Evolutionary conservation across 2,329 filamentous ascomycete genomes (phyloP).

Genomic region (Colletotrichum siamense): DNA sequence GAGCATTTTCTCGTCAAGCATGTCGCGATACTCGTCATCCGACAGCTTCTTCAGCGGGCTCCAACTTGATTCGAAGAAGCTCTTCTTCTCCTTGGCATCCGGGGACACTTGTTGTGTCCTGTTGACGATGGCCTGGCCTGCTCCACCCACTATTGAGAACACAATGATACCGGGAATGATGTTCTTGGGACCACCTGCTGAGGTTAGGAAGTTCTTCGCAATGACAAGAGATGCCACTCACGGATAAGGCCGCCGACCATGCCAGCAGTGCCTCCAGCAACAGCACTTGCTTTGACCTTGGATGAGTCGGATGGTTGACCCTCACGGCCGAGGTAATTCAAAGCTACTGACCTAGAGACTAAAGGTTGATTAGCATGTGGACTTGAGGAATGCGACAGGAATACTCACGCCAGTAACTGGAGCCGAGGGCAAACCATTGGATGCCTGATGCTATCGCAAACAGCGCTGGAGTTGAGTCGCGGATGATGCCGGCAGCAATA

Average conservation of each 20-base stretch:
- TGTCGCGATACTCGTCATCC: conserved; percentile 74
- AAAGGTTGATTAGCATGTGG: conserved; percentile 13
- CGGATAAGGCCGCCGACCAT: conserved; percentile 62
- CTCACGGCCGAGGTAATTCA: conserved; percentile 54
- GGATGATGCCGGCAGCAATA: conserved; percentile 74
- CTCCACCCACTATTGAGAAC: conserved; percentile 49
- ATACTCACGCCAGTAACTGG: conserved; percentile 74
- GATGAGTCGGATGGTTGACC: conserved; percentile 62
- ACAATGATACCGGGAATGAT: conserved; percentile 57
- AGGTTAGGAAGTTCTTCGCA: conserved; percentile 8
- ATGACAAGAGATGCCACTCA: conserved; percentile 37
- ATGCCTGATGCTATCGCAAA: conserved; percentile 76
- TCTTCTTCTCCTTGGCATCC: conserved; percentile 40
- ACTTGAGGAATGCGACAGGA: not conserved
- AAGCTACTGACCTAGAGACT: conserved; percentile 55
- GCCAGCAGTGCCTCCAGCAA: conserved; percentile 74
- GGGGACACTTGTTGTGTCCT: conserved; percentile 22
- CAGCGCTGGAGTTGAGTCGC: conserved; percentile 69
- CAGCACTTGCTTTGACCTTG: conserved; percentile 68
- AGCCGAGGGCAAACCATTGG: conserved; percentile 82
- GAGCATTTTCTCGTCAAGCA: conserved; percentile 75
- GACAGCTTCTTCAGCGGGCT: conserved; percentile 74
- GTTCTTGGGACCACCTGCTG: conserved; percentile 55
- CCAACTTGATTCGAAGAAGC: conserved; percentile 66
- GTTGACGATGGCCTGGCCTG: conserved; percentile 44